A percentile compares a stretch with the other conserved stretches of the same genome.
These are phyloP conservation scores for Penicillium rolfsii DNA, from an alignment of 2,329 filamentous ascomycete genomes.

Conservation along the genomic window DNA sequence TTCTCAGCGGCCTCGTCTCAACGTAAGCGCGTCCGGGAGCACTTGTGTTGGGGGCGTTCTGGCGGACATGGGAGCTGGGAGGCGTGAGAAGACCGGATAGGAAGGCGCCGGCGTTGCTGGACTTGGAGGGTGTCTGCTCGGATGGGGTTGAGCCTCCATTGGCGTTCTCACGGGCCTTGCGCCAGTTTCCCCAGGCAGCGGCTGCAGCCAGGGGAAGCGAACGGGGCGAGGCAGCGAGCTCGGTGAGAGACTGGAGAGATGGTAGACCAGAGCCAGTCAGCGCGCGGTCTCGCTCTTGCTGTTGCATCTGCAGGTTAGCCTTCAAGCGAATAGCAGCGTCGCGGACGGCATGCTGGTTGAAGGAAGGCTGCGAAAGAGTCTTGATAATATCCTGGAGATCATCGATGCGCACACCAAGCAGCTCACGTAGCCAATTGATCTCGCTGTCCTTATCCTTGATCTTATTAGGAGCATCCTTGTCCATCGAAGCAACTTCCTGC, in stretches of 20 bases:
- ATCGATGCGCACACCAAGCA: constrained; percentile 85
- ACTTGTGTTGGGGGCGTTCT: constrained; percentile 56
- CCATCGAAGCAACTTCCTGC: constrained; percentile 66
- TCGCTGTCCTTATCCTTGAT: constrained; percentile 92
- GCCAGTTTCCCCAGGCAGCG: constrained; percentile 98
- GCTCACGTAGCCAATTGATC: constrained; percentile 90
- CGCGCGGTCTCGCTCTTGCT: constrained; percentile 87
- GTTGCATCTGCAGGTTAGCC: constrained; percentile 96
- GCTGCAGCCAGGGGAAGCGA: constrained; percentile 79
- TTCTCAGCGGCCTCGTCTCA: constrained; percentile 41
- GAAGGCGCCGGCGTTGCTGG: constrained; percentile 61
- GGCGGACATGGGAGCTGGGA: constrained; percentile 74
- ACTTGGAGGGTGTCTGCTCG: constrained; percentile 64
- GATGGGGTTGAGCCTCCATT: constrained; percentile 45
- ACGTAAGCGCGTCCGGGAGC: constrained; percentile 38
- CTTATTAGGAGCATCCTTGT: constrained; percentile 77
- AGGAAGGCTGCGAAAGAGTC: constrained; percentile 72
- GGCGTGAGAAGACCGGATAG: constrained; percentile 85
- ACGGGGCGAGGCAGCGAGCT: constrained; percentile 76
- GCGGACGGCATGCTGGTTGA: constrained; percentile 77
- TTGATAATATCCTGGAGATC: constrained; percentile 91
- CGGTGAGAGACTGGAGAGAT: constrained; percentile 75
- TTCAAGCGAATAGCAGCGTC: constrained; percentile 92
- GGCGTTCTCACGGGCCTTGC: constrained; percentile 65
- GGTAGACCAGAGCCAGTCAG: constrained; percentile 70